A percentile compares a stretch with the other conserved stretches of the same genome.
phyloP scores from a whole-genome alignment of 2,329 filamentous ascomycete genomes.

The Mycosphaerella arachidis region DNA sequence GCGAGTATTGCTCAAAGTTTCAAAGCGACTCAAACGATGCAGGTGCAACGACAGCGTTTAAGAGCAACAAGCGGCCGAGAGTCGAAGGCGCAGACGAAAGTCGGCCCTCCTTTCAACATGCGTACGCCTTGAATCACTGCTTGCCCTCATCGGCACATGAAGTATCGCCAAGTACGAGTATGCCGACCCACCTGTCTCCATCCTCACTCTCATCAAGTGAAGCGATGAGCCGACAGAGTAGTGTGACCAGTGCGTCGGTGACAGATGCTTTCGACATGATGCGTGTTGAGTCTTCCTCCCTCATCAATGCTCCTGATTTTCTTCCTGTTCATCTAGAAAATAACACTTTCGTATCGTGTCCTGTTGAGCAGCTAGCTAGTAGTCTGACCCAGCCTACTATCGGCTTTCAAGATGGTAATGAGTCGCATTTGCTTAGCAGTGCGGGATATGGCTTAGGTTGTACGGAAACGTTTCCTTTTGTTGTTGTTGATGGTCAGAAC shows the following conservation, averaged over 20 bases:
- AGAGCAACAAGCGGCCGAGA: constrained; percentile 23
- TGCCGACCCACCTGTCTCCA: constrained; percentile 27
- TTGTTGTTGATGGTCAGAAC: constrained; percentile 24
- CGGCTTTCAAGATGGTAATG: constrained; percentile 22
- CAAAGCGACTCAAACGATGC: constrained; percentile 18
- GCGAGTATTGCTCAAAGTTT: constrained; percentile 28
- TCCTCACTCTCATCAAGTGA: constrained; percentile 26
- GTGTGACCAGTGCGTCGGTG: constrained; percentile 39
- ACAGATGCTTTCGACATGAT: constrained; percentile 42
- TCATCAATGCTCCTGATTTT: constrained; percentile 26
- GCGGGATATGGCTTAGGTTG: constrained; percentile 26
- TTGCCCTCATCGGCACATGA: constrained; percentile 16
- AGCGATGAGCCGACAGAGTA: constrained; percentile 45
- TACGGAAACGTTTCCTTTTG: constrained; percentile 21
- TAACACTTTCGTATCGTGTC: constrained; percentile 23
- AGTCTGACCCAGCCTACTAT: constrained; percentile 23
- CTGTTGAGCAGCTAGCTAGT: constrained; percentile 22
- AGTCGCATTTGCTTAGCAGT: constrained; percentile 23
- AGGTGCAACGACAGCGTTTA: constrained; percentile 14
- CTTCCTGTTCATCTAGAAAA: constrained; percentile 24
- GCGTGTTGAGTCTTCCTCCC: constrained; percentile 41
- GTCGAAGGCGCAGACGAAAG: constrained; percentile 17
- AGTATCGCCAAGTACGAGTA: constrained; percentile 27
- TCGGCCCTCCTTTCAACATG: constrained; percentile 12
- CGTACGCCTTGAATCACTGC: constrained; percentile 18